phyloP scores from a whole-genome alignment of 2,329 filamentous ascomycete species.

The Metarhizium album region DNA sequence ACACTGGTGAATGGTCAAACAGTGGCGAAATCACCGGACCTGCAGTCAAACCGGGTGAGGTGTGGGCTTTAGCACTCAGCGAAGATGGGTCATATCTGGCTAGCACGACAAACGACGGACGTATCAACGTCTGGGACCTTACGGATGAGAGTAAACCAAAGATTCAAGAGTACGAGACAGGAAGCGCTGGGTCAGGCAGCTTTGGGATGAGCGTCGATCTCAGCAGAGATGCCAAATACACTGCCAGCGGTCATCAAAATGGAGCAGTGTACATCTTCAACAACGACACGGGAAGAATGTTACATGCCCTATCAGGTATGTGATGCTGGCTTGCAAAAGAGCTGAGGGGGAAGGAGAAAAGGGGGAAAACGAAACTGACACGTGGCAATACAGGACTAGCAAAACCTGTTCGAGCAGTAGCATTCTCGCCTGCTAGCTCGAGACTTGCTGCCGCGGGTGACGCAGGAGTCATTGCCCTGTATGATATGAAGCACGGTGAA shows the following conservation, averaged over 20 bases:
- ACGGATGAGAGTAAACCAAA: slow-evolving; percentile 44
- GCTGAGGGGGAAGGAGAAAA: no score
- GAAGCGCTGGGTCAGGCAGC: slow-evolving; percentile 58
- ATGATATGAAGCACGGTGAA: slow-evolving; percentile 86
- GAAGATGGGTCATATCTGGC: slow-evolving; percentile 75
- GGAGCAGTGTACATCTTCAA: slow-evolving; percentile 91
- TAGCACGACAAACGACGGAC: slow-evolving; percentile 78
- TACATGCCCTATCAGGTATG: slow-evolving; percentile 72
- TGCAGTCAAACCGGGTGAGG: slow-evolving; percentile 52
- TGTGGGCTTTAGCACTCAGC: slow-evolving; percentile 83
- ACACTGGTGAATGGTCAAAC: slow-evolving; percentile 41
- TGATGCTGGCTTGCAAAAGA: not conserved
- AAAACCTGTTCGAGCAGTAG: slow-evolving; percentile 73
- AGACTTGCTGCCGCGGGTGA: slow-evolving; percentile 86
- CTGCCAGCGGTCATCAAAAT: slow-evolving; percentile 86
- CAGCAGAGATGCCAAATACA: slow-evolving; percentile 67
- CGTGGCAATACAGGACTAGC: slow-evolving; percentile 51
- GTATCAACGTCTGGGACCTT: slow-evolving; percentile 80
- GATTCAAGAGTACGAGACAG: slow-evolving; percentile 76
- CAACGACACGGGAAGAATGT: slow-evolving; percentile 75
- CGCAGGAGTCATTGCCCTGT: slow-evolving; percentile 77
- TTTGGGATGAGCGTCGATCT: slow-evolving; percentile 86
- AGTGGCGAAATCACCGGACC: slow-evolving; percentile 29
- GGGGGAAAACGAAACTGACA: not conserved
- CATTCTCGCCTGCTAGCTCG: slow-evolving; percentile 78